Conservation (phyloP, 2,329 filamentous ascomycete species). For the Aspergillus sp. region DNA sequence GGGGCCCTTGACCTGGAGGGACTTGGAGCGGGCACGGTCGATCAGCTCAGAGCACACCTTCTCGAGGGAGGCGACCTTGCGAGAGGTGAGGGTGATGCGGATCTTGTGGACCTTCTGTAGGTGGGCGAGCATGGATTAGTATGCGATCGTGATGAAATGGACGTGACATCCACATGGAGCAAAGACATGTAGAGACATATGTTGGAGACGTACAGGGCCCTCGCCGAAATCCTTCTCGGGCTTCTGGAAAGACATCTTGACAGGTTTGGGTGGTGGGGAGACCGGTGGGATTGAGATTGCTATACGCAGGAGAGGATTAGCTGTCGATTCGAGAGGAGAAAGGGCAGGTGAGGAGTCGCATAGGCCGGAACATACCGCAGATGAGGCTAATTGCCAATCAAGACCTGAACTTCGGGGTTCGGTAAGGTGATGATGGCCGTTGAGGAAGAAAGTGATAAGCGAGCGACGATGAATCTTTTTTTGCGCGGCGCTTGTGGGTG, state of each 20-base stretch:
- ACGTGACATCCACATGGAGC: too few relatives aligned
- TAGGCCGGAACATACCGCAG: conserved; percentile 19
- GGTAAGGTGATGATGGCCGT: conserved; percentile 73
- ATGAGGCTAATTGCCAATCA: conserved; percentile 58
- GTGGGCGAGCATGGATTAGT: conserved; percentile 4
- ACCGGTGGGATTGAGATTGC: conserved; percentile 22
- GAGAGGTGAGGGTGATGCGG: conserved; percentile 94
- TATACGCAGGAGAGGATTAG: conserved; percentile 9
- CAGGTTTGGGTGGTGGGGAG: conserved; percentile 31
- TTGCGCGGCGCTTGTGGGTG: conserved; percentile 25
- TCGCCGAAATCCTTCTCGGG: conserved; percentile 91
- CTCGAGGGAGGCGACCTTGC: conserved; percentile 94
- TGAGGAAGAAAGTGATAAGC: conserved; percentile 20
- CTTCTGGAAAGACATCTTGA: conserved; percentile 91
- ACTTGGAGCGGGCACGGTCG: conserved; percentile 98
- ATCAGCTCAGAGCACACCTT: conserved; percentile 98
- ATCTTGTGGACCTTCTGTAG: conserved; percentile 89
- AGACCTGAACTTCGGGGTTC: conserved; percentile 76
- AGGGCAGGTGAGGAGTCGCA: neutral
- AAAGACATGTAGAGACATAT: neutral
- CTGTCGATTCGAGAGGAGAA: neutral
- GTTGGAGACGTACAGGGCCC: conserved; percentile 64
- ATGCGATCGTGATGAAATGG: neutral
- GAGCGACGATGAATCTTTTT: conserved; percentile 16
- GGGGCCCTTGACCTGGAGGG: conserved; percentile 96